Conservation (phyloP, 108 stramenopile species). For the Fistulifera solaris region DNA sequence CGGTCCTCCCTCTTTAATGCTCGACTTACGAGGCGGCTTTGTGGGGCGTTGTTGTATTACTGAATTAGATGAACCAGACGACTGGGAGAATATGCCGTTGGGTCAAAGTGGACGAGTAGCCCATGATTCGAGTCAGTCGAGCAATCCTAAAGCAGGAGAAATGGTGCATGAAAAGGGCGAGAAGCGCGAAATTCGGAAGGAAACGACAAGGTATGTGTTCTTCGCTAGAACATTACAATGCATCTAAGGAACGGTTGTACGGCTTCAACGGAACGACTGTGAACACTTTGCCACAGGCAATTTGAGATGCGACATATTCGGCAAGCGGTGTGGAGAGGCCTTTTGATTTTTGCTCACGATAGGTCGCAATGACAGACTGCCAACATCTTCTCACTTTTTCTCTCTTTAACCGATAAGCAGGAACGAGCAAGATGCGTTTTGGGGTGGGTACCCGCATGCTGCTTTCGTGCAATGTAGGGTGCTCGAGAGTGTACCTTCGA, state of each 20-base stretch:
- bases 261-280: constrained; percentile 29
- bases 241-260: constrained; percentile 49
- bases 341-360: constrained; percentile 17
- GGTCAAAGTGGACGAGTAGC: constrained; percentile 12
- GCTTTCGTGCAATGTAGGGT: constrained; percentile 62
- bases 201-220: constrained; percentile 7
- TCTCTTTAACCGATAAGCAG: constrained; percentile 8
- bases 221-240: constrained; percentile 14
- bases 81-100: constrained; percentile 85
- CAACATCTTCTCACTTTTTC: constrained; percentile 44
- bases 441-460: constrained; percentile 35
- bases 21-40: constrained; percentile 64
- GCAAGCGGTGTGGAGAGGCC: constrained; percentile 80
- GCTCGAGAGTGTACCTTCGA: constrained; percentile 28
- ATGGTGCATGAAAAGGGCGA: background rate
- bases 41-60: constrained; percentile 78
- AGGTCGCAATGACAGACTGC: constrained; percentile 77
- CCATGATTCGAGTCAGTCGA: background rate
- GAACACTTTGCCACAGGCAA: constrained; percentile 21
- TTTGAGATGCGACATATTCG: constrained; percentile 5
- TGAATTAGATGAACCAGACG: constrained; percentile 64
- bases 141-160: background rate
- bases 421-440: constrained; percentile 1
- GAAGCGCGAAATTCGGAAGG: constrained; percentile 3
- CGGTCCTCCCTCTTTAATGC: constrained; percentile 65